Evolutionary conservation across 1,284 basidiomycete genomes (phyloP), one percentile per base, ranked within the genome.

Genomic region (Fomitopsis betulina): DNA sequence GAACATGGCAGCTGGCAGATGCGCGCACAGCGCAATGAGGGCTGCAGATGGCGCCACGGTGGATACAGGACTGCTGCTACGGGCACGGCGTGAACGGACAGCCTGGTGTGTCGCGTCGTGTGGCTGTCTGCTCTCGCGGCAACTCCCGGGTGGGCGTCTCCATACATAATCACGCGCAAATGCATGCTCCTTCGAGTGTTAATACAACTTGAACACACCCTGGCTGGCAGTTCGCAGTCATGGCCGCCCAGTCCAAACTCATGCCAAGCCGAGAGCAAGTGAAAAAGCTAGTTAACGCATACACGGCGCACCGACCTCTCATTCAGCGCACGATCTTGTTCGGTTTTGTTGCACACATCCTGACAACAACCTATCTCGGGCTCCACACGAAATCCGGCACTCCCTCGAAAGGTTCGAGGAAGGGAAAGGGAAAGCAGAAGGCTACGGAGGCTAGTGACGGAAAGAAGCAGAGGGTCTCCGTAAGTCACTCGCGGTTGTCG

Each of bases 271-370:
- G 54, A 51, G 64, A 68, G 45, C 70, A 66, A 25, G 39, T 85
- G 37, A 68, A 77, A 7, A 72, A 72, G 50, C 70, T 87, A 53
- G 70, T 79, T 23, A 77, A 76, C 47, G 60, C 71, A 8, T 95
- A 95, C 67, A 69, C 80, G 2, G 61, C 70, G 3, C 83, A 92
- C 68, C 76, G 92, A 8, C 88, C 89, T 1, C 67, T 81, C 37
- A 75, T 93, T 54, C 92, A 94, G 70, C 82, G 84, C 38, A 64
- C 78, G 25, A 75, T 94, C 19, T 93, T 85, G 52, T 66, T 79
- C 25, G 75, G 79, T 6, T 90, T 91, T 66, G 77, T 87, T 3
- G 57, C 85, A 38, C 88, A 91, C 71, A 81, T 84, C 37, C 72
- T 92, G 25, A 72, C 76, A 3, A 74, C 82, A 1, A 82, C 86